These are phyloP conservation scores for Fonsecaea nubica DNA, from an alignment of 2,329 filamentous ascomycete genomes.

Conservation along the genomic window DNA sequence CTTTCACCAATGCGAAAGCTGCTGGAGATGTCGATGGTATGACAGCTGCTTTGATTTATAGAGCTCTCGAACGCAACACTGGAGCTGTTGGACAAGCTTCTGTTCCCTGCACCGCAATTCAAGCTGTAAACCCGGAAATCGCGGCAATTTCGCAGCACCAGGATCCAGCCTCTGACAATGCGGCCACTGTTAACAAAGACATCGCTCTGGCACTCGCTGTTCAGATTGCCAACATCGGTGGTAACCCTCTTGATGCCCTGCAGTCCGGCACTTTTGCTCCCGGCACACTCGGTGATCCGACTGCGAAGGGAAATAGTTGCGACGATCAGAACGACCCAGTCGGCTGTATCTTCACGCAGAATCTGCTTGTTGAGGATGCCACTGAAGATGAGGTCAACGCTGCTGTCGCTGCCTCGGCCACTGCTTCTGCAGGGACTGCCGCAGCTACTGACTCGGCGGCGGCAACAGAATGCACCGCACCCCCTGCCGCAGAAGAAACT, in stretches of 20 bases:
- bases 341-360: conserved; percentile 63
- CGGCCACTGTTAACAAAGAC: conserved; percentile 65
- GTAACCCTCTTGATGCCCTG: conserved; percentile 67
- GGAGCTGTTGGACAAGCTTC: conserved; percentile 63
- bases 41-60: conserved; percentile 62
- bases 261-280: conserved; percentile 69
- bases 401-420: conserved; percentile 52
- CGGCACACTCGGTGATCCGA: conserved; percentile 61
- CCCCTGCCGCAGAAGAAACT: conserved; percentile 2
- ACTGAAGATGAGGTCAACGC: conserved; percentile 59
- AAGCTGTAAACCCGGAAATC: conserved; percentile 70
- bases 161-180: conserved; percentile 67
- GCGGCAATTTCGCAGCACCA: conserved; percentile 69
- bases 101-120: conserved; percentile 61
- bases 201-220: conserved; percentile 65
- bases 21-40: conserved; percentile 60
- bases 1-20: conserved; percentile 66
- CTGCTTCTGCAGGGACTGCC: conserved; percentile 24
- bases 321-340: conserved; percentile 55
- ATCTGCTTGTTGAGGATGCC: conserved; percentile 62
- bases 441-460: conserved; percentile 23
- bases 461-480: conserved; percentile 11
- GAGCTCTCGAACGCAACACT: conserved; percentile 67
- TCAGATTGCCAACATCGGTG: conserved; percentile 67
- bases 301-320: conserved; percentile 61